Base-by-base conservation (phyloP, 495 filamentous ascomycete species). In the Daldinia decipiens region DNA sequence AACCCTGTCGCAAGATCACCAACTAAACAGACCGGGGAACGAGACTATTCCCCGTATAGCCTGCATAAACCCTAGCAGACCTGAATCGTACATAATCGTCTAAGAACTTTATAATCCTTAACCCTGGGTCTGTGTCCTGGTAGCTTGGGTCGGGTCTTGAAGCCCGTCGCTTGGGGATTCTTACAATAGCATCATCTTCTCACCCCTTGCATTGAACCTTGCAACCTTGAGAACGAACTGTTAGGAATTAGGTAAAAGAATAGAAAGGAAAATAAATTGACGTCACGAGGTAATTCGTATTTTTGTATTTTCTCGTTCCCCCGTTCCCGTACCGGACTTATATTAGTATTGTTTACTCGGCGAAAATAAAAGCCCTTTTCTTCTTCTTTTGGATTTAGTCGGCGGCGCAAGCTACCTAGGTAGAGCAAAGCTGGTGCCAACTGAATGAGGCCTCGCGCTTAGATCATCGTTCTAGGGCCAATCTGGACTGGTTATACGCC, bases 1-100 rank as follows among this genome's bases (percentile, higher is more conserved):
- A 57, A 55, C 64, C 70, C 62, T 69, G 70, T 69, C 68, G 62
- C 70, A 60, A 69, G 65, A 65, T 72, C 65, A 72, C 47, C 60
- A 66, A 54, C 54, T 43, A 54, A 38, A 61, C 15, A 32, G 32
- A 38, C 39, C 68, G 62, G 56, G 47, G 67, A 51, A 57, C 31
- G 29, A 38, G 27, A 39, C 43, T 57, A 58, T 65, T 64, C 45
- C 38, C 57, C 57, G 57, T 66, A 66, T 51, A 43, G 61, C 26
- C 45, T 69, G 52, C 59, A 65, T 43, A 39, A 45, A 65, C 56
- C 59, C 65, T 65, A 45, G 61, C 31, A 47, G 36, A 68, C 70
- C 65, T 73, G 64, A 68, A 68, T 61, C 31, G 50, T 57, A 59
- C 60, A 56, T 62, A 29, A 40, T 56, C 59, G 50, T 54, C 59